phyloP scores from a whole-genome alignment of 768 basidiomycete genomes.

The Podaxis sp. region DNA sequence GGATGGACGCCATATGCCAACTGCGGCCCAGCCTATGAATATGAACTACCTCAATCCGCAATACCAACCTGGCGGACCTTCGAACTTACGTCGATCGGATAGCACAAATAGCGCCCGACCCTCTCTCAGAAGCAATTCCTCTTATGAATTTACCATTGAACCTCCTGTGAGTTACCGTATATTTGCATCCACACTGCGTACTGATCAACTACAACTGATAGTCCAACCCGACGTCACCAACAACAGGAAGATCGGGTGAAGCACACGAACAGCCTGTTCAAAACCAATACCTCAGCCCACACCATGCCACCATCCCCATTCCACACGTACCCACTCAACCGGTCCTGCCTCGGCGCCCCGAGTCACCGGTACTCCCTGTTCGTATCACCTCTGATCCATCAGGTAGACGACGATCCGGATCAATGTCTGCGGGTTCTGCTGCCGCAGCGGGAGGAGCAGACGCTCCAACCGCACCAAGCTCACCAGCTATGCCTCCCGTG shows the following conservation, averaged over 20 bases:
- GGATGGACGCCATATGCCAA: background rate
- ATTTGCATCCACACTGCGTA: background rate
- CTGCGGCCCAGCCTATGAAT: background rate
- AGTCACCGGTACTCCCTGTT: background rate
- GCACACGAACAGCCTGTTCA: background rate
- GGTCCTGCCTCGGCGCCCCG: background rate
- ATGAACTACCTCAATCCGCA: constrained; percentile 1
- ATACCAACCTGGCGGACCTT: background rate
- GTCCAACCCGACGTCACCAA: constrained; percentile 1
- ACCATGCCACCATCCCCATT: background rate
- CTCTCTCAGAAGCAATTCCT: background rate
- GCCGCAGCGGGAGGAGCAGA: background rate
- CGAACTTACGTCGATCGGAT: background rate
- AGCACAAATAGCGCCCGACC: constrained; percentile 3
- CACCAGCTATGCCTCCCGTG: background rate
- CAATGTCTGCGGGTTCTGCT: background rate
- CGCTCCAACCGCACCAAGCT: constrained; percentile 1
- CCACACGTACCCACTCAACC: constrained; percentile 1
- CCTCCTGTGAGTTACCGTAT: constrained; percentile 7
- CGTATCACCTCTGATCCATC: background rate
- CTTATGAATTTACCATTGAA: constrained; percentile 2
- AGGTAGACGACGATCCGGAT: background rate
- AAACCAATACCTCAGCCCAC: background rate
- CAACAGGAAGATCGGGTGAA: background rate
- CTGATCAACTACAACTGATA: background rate